Base-by-base conservation (phyloP, 257 asterid species). In the Leptodermis oblonga region DNA sequence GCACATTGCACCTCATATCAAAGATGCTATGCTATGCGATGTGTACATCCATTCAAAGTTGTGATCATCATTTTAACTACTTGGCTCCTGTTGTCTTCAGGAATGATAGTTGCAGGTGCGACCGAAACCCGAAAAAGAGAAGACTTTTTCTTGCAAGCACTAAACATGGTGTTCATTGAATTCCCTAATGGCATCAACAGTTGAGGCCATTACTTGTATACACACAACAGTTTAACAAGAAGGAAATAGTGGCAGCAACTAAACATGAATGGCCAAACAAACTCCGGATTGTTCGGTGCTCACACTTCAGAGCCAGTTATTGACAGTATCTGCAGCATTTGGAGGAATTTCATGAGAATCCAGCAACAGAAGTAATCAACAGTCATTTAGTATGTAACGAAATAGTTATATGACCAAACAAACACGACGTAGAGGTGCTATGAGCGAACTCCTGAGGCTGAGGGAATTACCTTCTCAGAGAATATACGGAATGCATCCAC, bases 391-490 rank as follows among this genome's bases (percentile, higher is more conserved):
- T 4, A 17, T 7, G 37, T 34, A 62, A 62, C 66, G 4, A 20
- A 17, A 2, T 2, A 34, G 7, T 18, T 33, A 17, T 30, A 17
- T 7, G 41, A 49, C 55, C 7, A 48, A 48, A n/a, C 33, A 13
- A 49, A 49, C 8, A 1, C 13, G 7, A 14, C 11, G 7, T 11
- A 23, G 43, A 65, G 34, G 20, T 67, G 33, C 41, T 20, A 1
- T 17, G 33, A 49, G 5, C 46, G n/a, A 46, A 18, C 31, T 42
- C 11, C 1, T 8, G 5, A 4, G 8, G 23, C 1, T 8, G 5
- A 4, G 8, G 23, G n/a, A 18, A 49, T n/a, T 77, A 88, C 95
- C 95, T 88, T 86, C 53, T 86, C 84, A 26, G 88, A 75, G 49
- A 88, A 70, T 60, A 78, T 42, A 26, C 86, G 87, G 58, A 88